Evolutionary conservation across 139 green algal genomes (phyloP).

Genomic region (Diplosphaera chodatii): DNA sequence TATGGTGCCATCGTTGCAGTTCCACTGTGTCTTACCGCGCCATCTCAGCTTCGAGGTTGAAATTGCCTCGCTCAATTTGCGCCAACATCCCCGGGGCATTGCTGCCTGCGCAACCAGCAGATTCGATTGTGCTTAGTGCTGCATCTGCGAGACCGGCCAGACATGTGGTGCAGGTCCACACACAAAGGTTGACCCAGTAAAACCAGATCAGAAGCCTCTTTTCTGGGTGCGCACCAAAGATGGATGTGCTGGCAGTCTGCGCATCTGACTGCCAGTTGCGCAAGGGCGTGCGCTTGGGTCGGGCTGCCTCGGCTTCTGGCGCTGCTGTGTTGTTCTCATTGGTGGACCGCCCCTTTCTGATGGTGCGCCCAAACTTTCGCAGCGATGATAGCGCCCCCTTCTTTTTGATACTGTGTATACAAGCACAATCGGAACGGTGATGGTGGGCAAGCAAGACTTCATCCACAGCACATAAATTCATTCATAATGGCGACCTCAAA

Average conservation of each 20-base stretch:
- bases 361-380: not conserved
- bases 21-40: too few species aligned
- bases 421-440: too few species aligned
- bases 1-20: too few species aligned
- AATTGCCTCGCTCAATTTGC: not conserved
- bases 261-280: not conserved
- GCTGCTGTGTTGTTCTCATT: not conserved
- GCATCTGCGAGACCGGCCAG: too few species aligned
- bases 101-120: not conserved
- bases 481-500: too few species aligned
- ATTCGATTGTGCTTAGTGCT: too few species aligned
- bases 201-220: too few species aligned
- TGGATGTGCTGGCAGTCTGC: not conserved
- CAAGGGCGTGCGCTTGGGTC: not conserved
- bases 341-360: not conserved
- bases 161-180: too few species aligned
- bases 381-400: not conserved
- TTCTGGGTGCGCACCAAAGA: not conserved
- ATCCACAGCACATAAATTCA: too few species aligned
- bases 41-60: not conserved
- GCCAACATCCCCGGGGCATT: not conserved
- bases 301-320: not conserved
- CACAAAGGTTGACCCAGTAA: too few species aligned
- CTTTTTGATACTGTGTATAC: not conserved
- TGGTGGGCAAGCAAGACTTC: too few species aligned